Percentiles rank a stretch among this genome's conserved stretches.
Conservation (phyloP, 495 filamentous ascomycete species). For the Aspergillus panamensis region DNA sequence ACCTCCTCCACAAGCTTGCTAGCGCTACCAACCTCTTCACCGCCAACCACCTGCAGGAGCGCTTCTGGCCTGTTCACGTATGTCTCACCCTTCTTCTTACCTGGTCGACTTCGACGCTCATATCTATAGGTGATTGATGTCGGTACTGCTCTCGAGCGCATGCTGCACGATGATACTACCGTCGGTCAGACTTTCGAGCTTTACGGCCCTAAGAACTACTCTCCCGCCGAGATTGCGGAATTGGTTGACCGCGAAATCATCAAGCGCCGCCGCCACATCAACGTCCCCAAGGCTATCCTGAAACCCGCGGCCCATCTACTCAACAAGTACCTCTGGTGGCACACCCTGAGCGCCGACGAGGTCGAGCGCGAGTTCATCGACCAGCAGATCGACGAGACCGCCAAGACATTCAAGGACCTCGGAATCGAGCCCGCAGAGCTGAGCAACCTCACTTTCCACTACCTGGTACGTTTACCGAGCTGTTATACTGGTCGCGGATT, state of each 20-base stretch:
- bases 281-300: constrained; percentile 75
- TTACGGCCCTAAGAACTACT: constrained; percentile 90
- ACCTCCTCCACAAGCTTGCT: constrained; percentile 82
- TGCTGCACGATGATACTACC: constrained; percentile 86
- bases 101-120: constrained; percentile 17
- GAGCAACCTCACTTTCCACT: constrained; percentile 79
- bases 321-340: constrained; percentile 86
- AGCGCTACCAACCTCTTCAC: constrained; percentile 75
- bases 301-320: constrained; percentile 68
- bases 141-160: constrained; percentile 77
- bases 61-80: constrained; percentile 89
- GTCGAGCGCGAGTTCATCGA: constrained; percentile 93
- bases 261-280: constrained; percentile 87
- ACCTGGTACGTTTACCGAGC: constrained; percentile 69
- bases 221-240: constrained; percentile 77
- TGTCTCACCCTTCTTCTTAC: constrained; percentile 27
- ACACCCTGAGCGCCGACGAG: constrained; percentile 74
- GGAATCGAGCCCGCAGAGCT: constrained; percentile 83
- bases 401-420: constrained; percentile 94
- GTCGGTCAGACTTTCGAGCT: constrained; percentile 91
- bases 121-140: constrained; percentile 73
- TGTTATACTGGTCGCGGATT: constrained; percentile 20
- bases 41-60: constrained; percentile 87
- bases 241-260: constrained; percentile 88
- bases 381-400: constrained; percentile 82